Base-by-base conservation (phyloP, 1,139 yeast genomes). In the Diutina ranongensis region DNA sequence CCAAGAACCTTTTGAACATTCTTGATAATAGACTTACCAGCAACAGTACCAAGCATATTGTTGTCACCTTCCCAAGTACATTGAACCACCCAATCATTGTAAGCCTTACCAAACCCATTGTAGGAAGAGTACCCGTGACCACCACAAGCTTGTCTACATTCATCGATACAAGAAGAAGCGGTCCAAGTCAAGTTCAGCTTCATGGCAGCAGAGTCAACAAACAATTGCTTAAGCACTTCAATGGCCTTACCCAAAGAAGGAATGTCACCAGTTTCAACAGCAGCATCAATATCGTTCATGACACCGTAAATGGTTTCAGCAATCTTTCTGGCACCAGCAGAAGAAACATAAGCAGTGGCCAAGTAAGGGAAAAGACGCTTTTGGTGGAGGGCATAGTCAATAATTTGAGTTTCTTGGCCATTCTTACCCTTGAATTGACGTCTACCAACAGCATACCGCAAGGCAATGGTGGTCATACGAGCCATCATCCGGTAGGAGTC, bases 371-470 rank as follows among this genome's bases (percentile, higher is more conserved):
- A 48, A 45, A 53, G 48, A 8, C 56, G 48, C 22, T 51, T 48
- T 46, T 53, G 56, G 46, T 53, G 56, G 45, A 53, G 47, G 8
- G 56, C 54, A 40, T 53, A 53, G 49, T 53, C 46, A 45, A 53
- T 50, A 48, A 53, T 49, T 40, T 52, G 55, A 7, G 54, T 51
- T 35, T 53, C 56, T n/a, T 45, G 46, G 5, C 45, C 42, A 12
- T 32, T 38, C 25, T 45, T 41, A 35, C 42, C 42, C 27, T 36
- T 21, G 64, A 88, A 88, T 64, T 88, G 97, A 58, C 92, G 79
- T 67, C 97, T 78, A 42, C 87, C 94, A 50, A 88, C 84, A 28
- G 94, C 89, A 61, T 87, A 88, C 59, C 97, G 75, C 49, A 86
- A 71, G 3, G 95, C 95, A 63, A 87, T 83, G 27, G 95, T 85